Evolutionary conservation across 2,329 filamentous ascomycete genomes (phyloP).

Genomic region (Apiospora marii): DNA sequence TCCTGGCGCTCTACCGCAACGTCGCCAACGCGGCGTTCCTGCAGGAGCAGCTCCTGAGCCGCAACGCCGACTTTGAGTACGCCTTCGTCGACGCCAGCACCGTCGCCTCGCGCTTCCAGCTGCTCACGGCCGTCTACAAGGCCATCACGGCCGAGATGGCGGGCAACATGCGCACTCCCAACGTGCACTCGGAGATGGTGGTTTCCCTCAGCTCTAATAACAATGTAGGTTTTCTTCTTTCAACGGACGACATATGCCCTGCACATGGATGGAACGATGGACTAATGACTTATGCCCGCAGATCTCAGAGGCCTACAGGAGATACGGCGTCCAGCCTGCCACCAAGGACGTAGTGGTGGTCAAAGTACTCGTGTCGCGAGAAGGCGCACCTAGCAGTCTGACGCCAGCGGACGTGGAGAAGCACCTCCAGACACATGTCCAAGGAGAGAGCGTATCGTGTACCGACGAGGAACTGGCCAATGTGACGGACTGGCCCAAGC

Average conservation of each 20-base stretch:
- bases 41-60: slow-evolving; percentile 82
- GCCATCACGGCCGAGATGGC: slow-evolving; percentile 73
- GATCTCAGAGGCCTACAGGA: slow-evolving; percentile 92
- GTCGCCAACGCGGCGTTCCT: slow-evolving; percentile 81
- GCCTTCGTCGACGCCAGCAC: slow-evolving; percentile 88
- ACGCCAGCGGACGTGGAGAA: slow-evolving; percentile 55
- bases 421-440: slow-evolving; percentile 69
- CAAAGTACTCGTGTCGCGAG: slow-evolving; percentile 70
- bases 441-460: slow-evolving; percentile 67
- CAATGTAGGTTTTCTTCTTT: slow-evolving; percentile 64
- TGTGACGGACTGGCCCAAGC: slow-evolving; percentile 70
- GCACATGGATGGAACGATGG: not conserved
- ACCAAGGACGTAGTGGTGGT: slow-evolving; percentile 80
- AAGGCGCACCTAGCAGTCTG: not conserved
- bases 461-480: slow-evolving; percentile 68
- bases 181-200: slow-evolving; percentile 90
- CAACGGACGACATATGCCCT: too few relatives aligned
- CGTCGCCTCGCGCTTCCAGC: slow-evolving; percentile 76
- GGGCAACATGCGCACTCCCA: slow-evolving; percentile 75
- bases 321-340: slow-evolving; percentile 79
- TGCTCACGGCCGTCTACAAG: slow-evolving; percentile 78
- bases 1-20: slow-evolving; percentile 78
- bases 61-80: slow-evolving; percentile 89
- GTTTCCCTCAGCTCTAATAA: slow-evolving; percentile 81
- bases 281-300: slow-evolving; percentile 44